Evolutionary conservation across 2,329 filamentous ascomycete species (phyloP).

Genomic region (Claviceps spartinae): DNA sequence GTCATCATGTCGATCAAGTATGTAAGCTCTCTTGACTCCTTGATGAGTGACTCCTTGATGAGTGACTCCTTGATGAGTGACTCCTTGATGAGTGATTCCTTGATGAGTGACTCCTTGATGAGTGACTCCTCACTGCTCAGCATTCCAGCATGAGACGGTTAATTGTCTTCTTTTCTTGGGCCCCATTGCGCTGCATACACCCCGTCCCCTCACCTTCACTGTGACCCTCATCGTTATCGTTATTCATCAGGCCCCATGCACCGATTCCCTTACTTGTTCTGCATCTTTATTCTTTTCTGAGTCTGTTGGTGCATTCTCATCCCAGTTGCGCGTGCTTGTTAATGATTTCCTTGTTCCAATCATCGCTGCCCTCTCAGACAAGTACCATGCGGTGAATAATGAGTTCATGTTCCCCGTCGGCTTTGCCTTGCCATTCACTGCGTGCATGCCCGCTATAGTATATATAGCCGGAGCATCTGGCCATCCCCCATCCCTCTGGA

Average conservation of each 20-base stretch:
- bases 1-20: slow-evolving; percentile 41
- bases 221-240: not conserved
- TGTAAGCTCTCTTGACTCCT: slow-evolving; percentile 18
- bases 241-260: slow-evolving; percentile 2
- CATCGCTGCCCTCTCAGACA: not conserved
- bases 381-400: not conserved
- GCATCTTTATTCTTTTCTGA: not conserved
- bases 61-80: slow-evolving; percentile 4
- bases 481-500: not conserved
- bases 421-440: not conserved
- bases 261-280: not conserved
- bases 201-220: not conserved
- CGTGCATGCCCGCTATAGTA: not conserved
- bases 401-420: not conserved
- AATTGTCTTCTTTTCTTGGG: slow-evolving; percentile 3
- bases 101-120: slow-evolving; percentile 4
- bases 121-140: slow-evolving; percentile 9
- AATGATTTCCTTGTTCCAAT: not conserved
- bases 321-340: not conserved
- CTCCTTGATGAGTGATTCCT: slow-evolving; percentile 4
- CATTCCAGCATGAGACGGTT: slow-evolving; percentile 2
- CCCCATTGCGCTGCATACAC: slow-evolving; percentile 3
- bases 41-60: slow-evolving; percentile 4
- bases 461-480: not conserved
- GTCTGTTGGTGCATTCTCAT: not conserved